A percentile compares a stretch with the other conserved stretches of the same genome.
These are phyloP conservation scores for Dillenia turbinata DNA, from an alignment of 164 flowering plant species.

Conservation along the genomic window DNA sequence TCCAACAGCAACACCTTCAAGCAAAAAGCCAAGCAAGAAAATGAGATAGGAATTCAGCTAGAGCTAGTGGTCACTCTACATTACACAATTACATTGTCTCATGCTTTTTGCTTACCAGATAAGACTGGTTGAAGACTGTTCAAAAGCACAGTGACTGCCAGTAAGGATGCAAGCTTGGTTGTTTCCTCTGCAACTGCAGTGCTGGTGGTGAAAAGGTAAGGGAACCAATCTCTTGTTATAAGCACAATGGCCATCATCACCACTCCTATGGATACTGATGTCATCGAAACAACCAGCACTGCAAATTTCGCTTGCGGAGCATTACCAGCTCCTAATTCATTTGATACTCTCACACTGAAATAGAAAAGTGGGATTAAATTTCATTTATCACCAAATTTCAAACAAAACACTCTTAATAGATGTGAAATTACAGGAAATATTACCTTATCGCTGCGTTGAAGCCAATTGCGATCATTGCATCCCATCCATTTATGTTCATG, in stretches of 20 bases:
- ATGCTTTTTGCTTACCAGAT: conserved; percentile 38
- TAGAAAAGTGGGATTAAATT: neutral
- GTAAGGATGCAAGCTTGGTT: conserved; percentile 39
- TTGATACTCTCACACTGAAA: conserved; percentile 64
- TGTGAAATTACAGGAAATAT: neutral
- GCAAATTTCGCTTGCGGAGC: conserved; percentile 43
- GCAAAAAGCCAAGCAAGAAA: neutral
- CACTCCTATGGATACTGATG: conserved; percentile 49
- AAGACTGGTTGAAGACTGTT: conserved; percentile 70
- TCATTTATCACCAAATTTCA: neutral
- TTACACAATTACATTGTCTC: neutral
- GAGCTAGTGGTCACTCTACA: neutral
- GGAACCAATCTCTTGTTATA: conserved; percentile 47
- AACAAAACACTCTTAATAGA: neutral
- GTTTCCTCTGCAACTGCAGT: conserved; percentile 44
- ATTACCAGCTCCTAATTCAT: conserved; percentile 72
- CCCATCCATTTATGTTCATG: conserved; percentile 73
- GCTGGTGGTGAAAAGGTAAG: conserved; percentile 54
- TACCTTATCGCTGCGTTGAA: conserved; percentile 82
- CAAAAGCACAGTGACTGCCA: conserved; percentile 49
- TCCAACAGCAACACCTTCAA: conserved; percentile 53
- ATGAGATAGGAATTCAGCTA: no score
- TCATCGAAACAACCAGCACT: conserved; percentile 43
- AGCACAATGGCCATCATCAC: conserved; percentile 37
- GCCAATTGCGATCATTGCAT: conserved; percentile 58